These are phyloP conservation scores for Aspergillus sclerotialis DNA, from an alignment of 2,329 filamentous ascomycete genomes.

Conservation along the genomic window DNA sequence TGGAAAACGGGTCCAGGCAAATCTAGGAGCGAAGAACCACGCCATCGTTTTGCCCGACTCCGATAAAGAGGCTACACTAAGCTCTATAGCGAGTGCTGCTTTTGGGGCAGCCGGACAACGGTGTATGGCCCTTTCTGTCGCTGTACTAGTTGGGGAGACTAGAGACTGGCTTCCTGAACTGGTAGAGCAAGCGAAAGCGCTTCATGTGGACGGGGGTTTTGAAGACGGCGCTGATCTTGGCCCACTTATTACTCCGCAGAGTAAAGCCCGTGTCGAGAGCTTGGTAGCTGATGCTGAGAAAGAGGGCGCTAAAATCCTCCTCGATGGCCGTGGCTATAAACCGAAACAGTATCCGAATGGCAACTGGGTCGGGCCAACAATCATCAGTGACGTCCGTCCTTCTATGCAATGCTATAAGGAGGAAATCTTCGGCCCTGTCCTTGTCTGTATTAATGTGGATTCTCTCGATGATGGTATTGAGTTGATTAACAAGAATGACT, in stretches of 20 bases:
- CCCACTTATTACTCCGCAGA: conserved; percentile 53
- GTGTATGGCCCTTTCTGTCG: conserved; percentile 57
- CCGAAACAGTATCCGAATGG: conserved; percentile 54
- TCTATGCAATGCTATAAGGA: conserved; percentile 58
- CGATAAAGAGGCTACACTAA: conserved; percentile 58
- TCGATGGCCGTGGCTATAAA: conserved; percentile 53
- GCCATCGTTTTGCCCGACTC: conserved; percentile 55
- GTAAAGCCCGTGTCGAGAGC: conserved; percentile 52
- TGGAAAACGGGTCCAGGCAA: conserved; percentile 59
- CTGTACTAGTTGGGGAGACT: conserved; percentile 55
- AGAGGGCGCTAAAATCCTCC: conserved; percentile 54
- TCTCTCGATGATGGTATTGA: conserved; percentile 54
- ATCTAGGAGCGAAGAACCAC: conserved; percentile 60
- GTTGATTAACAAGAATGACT: conserved; percentile 56
- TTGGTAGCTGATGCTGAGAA: conserved; percentile 52
- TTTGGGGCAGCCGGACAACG: conserved; percentile 59
- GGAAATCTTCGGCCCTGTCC: conserved; percentile 58
- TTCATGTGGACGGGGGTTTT: conserved; percentile 53
- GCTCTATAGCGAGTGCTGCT: conserved; percentile 55
- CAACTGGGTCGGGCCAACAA: conserved; percentile 54
- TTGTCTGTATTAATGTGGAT: conserved; percentile 51
- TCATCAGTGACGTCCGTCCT: conserved; percentile 55
- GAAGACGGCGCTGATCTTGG: conserved; percentile 53
- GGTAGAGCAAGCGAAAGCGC: conserved; percentile 49
- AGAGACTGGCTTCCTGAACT: conserved; percentile 55